Conservation (phyloP, 495 filamentous ascomycete species). For the Xylaria telfairii region DNA sequence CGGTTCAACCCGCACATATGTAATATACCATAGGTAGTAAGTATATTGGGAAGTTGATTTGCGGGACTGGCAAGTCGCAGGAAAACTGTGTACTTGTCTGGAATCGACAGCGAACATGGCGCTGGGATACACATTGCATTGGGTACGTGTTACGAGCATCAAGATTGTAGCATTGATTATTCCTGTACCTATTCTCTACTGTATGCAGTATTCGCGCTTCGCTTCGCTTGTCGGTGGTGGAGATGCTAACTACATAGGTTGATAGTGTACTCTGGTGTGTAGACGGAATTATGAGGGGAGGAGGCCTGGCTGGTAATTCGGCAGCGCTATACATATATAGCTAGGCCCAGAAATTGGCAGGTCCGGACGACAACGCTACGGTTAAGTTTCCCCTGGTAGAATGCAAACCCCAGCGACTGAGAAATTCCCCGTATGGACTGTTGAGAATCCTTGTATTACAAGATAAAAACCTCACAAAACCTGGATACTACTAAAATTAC, state of each 20-base stretch:
- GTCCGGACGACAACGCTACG: slow-evolving; percentile 6
- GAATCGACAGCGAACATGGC: not conserved
- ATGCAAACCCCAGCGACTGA: not conserved
- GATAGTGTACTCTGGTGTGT: not conserved
- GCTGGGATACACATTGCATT: not conserved
- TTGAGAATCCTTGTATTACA: not conserved
- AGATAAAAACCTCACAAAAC: no score
- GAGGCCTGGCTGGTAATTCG: not conserved
- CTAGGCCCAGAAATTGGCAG: slow-evolving; percentile 5
- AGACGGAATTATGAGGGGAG: not conserved
- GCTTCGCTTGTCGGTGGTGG: not conserved
- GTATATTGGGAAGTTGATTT: not conserved
- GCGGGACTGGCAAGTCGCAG: not conserved
- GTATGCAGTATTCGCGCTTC: not conserved
- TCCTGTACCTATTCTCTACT: not conserved
- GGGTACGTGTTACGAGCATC: not conserved
- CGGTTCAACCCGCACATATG: not conserved
- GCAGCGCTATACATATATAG: slow-evolving; percentile 10
- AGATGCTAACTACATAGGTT: not conserved
- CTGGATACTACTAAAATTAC: not conserved
- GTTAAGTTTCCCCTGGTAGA: slow-evolving; percentile 4
- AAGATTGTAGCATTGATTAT: not conserved
- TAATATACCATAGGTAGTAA: not conserved
- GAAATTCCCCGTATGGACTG: not conserved
- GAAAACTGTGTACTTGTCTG: not conserved